Evolutionary conservation across 1,284 basidiomycete genomes (phyloP).

Genomic region (Porodaedalea pini): DNA sequence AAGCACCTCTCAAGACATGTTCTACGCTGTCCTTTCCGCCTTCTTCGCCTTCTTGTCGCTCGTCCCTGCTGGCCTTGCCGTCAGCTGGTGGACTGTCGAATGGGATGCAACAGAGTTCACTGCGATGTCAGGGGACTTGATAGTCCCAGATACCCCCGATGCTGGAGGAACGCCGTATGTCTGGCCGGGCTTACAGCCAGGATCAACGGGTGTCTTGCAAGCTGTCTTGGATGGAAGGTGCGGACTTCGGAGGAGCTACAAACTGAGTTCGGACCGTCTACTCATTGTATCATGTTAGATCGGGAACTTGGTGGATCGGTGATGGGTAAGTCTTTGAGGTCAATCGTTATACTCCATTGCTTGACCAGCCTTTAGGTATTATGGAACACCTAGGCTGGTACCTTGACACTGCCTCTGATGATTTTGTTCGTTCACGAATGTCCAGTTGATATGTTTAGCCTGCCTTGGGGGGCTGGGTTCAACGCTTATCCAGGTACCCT

Average conservation of each 20-base stretch:
- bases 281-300: too few species aligned
- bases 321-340: slow-evolving; percentile 18
- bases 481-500: slow-evolving; percentile 21
- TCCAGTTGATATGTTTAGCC: not conserved
- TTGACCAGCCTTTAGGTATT: slow-evolving; percentile 11
- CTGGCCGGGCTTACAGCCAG: slow-evolving; percentile 24
- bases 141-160: slow-evolving; percentile 20
- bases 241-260: not conserved
- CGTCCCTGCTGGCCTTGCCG: slow-evolving; percentile 1
- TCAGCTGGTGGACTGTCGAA: slow-evolving; percentile 24
- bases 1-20: not conserved
- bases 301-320: slow-evolving; percentile 21
- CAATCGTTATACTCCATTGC: not conserved
- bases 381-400: slow-evolving; percentile 19
- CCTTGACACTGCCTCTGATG: not conserved
- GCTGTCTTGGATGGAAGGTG: slow-evolving; percentile 23
- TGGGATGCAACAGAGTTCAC: slow-evolving; percentile 26
- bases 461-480: slow-evolving; percentile 23
- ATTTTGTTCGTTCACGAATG: not conserved
- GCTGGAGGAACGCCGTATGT: slow-evolving; percentile 23
- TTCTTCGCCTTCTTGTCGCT: not conserved
- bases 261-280: not conserved
- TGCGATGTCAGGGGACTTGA: slow-evolving; percentile 22
- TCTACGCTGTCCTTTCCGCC: not conserved
- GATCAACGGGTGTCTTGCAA: slow-evolving; percentile 24